Base-by-base conservation (phyloP, 2,329 filamentous ascomycete species). In the Catunica adiposa region DNA sequence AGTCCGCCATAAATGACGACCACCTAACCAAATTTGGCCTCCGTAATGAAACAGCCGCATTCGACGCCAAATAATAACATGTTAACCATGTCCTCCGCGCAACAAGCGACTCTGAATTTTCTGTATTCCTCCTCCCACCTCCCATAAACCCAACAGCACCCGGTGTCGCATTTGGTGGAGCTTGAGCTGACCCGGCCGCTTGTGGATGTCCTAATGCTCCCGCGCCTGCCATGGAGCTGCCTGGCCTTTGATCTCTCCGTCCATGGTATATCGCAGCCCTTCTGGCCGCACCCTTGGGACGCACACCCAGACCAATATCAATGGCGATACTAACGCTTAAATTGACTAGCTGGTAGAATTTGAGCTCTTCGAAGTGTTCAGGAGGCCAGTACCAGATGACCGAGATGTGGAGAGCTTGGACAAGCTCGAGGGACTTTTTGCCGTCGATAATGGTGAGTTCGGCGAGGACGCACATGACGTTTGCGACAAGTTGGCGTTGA, bases 341-440 rank as follows among this genome's bases (percentile, higher is more conserved):
- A 65, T 94, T 86, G 48, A 88, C 80, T 61, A 92, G 76, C 69
- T 90, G 86, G 69, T 92, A 94, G 66, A 92, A 94, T 65, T 92
- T 92, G 63, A 90, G 79, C 68, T 92, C 84, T 63, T 94, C 86
- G 58, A 86, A 86, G 62, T 85, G 78, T 61, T 90, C 82, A 0
- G 88, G 88, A 15, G 87, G 86, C 66, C 81, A 82, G 66, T 94
- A 94, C 86, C 88, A 94, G 20, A 89, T 77, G n/a, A 83, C 80
- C 5, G 80, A 74, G 2, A 94, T 71, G 57, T 86, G 76, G 42
- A 94, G 70, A 1, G 86, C 79, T 68, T 95, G 89, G 7, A 94
- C 79, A 5, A 94, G 72, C 66, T 94, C 89, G 17, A 95, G 69
- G 37, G 79, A 86, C 71, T 94, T 94, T 62, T 88, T 82, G 11